Base-by-base conservation (phyloP, 352 stramenopile genomes). In the Phytophthora syringae region DNA sequence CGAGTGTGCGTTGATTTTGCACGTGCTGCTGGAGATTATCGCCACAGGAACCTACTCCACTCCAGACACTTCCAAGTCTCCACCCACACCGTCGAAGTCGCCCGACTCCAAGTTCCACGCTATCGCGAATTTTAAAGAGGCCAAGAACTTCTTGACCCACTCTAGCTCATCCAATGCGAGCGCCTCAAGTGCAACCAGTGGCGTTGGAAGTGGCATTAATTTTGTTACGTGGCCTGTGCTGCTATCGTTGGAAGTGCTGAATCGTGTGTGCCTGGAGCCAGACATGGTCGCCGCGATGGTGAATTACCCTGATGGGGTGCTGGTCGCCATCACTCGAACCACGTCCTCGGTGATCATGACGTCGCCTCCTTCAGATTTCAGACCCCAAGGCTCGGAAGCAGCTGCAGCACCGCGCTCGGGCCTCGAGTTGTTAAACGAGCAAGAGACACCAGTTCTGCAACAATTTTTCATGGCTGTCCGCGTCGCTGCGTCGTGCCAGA, bases 221-320 rank as follows among this genome's bases (percentile, higher is more conserved):
- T 95, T 86, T 27, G 88, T 96, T 43, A 94, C 88, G 27, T 96
- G 88, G 88, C 86, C 83, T 2, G 88, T 94, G 11, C 52, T 96
- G 16, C 56, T 96, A 11, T 78, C 86, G 12, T 76, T 96, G 3
- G 88, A 96, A 76, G 88, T 96, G 27, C 61, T 96, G 12, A 92
- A 88, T 53, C 86, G 86, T 22, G 61, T 92, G 43, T 91, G 76
- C 32, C 20, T 85, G 7, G 88, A 96, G 47, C 70, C 80, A 7
- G 72, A 67, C 5, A 92, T 92, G 77, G 67, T 94, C 22, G 79
- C 73, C 16, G 88, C 88, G 6, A 87, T 96, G 54, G 71, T 86
- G 11, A 80, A 69, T 25, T 92, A 88, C 36, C 52, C 70, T 1
- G 81, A 92, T 25, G 64, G 76, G 13, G 67, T 92, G 24, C 50